A percentile compares a stretch with the other conserved stretches of the same genome.
Conservation (phyloP, 2,329 filamentous ascomycete genomes). For the Penicillium sp. region DNA sequence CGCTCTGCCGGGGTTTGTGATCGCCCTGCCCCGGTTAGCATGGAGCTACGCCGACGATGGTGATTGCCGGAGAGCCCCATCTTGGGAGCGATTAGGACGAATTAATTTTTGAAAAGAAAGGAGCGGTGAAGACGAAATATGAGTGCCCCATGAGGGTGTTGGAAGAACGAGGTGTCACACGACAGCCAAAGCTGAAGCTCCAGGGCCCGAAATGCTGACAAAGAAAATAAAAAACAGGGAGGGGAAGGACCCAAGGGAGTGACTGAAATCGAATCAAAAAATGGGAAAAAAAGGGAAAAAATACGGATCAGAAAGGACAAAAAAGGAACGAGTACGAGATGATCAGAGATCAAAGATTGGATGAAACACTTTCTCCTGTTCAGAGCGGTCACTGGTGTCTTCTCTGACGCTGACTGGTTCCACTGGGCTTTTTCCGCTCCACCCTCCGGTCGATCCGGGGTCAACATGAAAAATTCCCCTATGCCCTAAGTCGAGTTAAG, state of each 20-base stretch:
- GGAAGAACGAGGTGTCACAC: conserved; percentile 13
- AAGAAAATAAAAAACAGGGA: conserved; percentile 5
- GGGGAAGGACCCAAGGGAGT: neutral
- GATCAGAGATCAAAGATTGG: neutral
- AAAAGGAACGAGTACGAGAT: conserved; percentile 6
- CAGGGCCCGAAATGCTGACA: conserved; percentile 8
- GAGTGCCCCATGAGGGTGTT: conserved; percentile 22
- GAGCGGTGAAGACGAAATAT: conserved; percentile 7
- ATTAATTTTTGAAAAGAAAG: conserved; percentile 12
- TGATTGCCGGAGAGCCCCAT: conserved; percentile 40
- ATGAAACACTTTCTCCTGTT: neutral
- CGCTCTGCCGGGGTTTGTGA: conserved; percentile 40
- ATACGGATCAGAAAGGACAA: conserved; percentile 3
- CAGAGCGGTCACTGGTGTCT: neutral
- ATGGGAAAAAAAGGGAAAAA: neutral
- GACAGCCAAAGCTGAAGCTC: conserved; percentile 7
- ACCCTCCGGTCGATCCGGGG: conserved; percentile 28
- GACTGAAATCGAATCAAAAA: conserved; percentile 1
- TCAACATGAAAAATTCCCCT: conserved; percentile 5
- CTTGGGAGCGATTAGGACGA: conserved; percentile 12
- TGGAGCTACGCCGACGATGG: conserved; percentile 42
- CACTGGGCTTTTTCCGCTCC: conserved; percentile 17
- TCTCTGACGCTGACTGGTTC: conserved; percentile 16
- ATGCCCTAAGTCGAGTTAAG: neutral
- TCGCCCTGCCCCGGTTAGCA: conserved; percentile 48